A percentile compares a stretch with the other conserved stretches of the same genome.
Conservation (phyloP, 768 basidiomycete genomes). For the Boletellus emodensis region DNA sequence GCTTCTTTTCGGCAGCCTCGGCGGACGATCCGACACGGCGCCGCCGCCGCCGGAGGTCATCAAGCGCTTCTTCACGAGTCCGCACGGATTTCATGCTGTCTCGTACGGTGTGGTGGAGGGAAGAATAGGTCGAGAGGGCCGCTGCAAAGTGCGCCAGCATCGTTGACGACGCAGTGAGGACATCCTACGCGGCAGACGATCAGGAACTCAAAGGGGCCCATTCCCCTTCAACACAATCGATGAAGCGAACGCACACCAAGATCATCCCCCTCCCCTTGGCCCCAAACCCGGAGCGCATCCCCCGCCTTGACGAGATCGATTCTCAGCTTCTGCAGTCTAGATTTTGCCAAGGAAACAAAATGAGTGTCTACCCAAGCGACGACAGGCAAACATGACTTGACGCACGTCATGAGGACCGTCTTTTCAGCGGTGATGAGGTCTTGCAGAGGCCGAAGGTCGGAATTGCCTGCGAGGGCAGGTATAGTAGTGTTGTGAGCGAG, state of each 20-base stretch:
- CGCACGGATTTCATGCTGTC: slow-evolving; percentile 77
- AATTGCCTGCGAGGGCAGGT: slow-evolving; percentile 65
- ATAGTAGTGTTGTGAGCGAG: slow-evolving; percentile 88
- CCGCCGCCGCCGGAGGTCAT: slow-evolving; percentile 68
- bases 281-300: slow-evolving; percentile 72
- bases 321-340: slow-evolving; percentile 62
- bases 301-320: slow-evolving; percentile 63
- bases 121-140: slow-evolving; percentile 65
- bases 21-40: slow-evolving; percentile 64
- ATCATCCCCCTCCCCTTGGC: slow-evolving; percentile 78
- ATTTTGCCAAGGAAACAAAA: neutral
- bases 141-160: slow-evolving; percentile 64
- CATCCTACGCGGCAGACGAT: slow-evolving; percentile 50
- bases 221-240: neutral
- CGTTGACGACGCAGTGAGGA: slow-evolving; percentile 63
- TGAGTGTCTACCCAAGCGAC: neutral
- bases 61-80: slow-evolving; percentile 78
- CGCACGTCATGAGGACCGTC: slow-evolving; percentile 68
- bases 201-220: neutral
- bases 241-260: slow-evolving; percentile 50
- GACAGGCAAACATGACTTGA: slow-evolving; percentile 8
- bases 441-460: slow-evolving; percentile 77
- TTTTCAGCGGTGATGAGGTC: slow-evolving; percentile 91
- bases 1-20: slow-evolving; percentile 82
- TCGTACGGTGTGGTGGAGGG: slow-evolving; percentile 59